These are phyloP conservation scores for Brettanomyces bruxellensis DNA, from an alignment of 805 yeast species.

Conservation along the genomic window DNA sequence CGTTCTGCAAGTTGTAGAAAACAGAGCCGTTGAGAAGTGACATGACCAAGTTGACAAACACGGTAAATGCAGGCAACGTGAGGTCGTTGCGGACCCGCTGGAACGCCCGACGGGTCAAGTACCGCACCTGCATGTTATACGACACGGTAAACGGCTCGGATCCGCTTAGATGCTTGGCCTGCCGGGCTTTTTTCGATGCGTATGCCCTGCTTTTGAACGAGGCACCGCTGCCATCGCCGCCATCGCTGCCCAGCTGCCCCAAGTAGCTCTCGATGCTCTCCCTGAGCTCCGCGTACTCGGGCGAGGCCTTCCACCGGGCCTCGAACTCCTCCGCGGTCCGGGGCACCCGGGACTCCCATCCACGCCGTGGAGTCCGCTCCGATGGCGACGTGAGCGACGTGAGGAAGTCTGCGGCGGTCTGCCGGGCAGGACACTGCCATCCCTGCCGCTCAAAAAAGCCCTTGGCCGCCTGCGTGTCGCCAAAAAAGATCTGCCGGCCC, in stretches of 20 bases:
- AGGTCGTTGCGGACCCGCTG: slow-evolving; percentile 43
- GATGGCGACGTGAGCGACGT: slow-evolving; percentile 24
- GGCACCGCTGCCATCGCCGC: not conserved
- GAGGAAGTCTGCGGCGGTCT: slow-evolving; percentile 34
- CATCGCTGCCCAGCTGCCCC: slow-evolving; percentile 1
- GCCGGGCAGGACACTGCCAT: slow-evolving; percentile 31
- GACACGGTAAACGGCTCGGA: slow-evolving; percentile 44
- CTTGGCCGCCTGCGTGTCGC: slow-evolving; percentile 25
- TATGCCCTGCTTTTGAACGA: slow-evolving; percentile 19
- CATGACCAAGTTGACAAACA: slow-evolving; percentile 39
- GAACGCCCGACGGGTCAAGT: slow-evolving; percentile 35
- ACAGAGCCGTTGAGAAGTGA: slow-evolving; percentile 46
- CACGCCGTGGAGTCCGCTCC: slow-evolving; percentile 22
- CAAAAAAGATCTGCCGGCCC: slow-evolving; percentile 31
- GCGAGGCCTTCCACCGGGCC: slow-evolving; percentile 28
- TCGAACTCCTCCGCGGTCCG: slow-evolving; percentile 29
- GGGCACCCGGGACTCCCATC: slow-evolving; percentile 29
- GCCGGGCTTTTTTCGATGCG: slow-evolving; percentile 42
- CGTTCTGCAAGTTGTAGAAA: slow-evolving; percentile 36
- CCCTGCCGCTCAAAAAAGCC: slow-evolving; percentile 29
- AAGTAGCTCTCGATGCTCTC: slow-evolving; percentile 25
- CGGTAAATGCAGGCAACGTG: slow-evolving; percentile 32
- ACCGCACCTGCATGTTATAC: slow-evolving; percentile 40
- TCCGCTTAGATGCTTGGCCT: slow-evolving; percentile 36
- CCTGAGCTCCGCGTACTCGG: slow-evolving; percentile 23